These are phyloP conservation scores for Parsonsia alboflavescens DNA, from an alignment of 257 asterid genomes.

Conservation along the genomic window DNA sequence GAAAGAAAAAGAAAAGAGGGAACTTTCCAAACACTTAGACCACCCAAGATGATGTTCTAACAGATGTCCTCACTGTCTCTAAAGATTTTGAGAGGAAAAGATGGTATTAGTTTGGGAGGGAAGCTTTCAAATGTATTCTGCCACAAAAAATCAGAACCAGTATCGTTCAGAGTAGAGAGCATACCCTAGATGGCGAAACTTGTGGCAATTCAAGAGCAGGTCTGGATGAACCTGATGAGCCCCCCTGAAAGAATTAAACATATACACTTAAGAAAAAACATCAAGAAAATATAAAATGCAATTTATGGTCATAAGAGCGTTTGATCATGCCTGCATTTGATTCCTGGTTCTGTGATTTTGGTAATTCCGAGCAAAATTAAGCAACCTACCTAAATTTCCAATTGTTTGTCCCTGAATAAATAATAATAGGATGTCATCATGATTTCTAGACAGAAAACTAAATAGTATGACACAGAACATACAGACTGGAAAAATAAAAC, in stretches of 20 bases:
- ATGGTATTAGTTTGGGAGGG: neutral
- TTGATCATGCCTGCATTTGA: constrained; percentile 61
- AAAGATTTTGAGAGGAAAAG: neutral
- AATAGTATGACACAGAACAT: neutral
- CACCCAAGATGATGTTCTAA: neutral
- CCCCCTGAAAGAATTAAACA: constrained; percentile 40
- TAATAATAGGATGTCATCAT: constrained; percentile 11
- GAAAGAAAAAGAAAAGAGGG: neutral
- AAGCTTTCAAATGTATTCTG: constrained; percentile 4
- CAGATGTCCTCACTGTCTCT: neutral
- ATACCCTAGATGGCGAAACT: constrained; percentile 68
- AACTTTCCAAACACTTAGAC: neutral
- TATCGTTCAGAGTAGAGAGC: constrained; percentile 5
- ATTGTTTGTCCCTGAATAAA: constrained; percentile 46
- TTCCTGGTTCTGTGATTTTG: constrained; percentile 36
- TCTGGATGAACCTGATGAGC: constrained; percentile 41
- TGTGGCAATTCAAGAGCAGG: constrained; percentile 60
- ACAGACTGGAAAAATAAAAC: constrained; percentile 2
- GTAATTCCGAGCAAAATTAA: constrained; percentile 38
- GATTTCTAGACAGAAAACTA: constrained; percentile 9
- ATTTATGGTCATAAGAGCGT: constrained; percentile 14
- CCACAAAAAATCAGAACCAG: neutral
- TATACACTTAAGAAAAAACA: constrained; percentile 12
- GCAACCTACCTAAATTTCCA: constrained; percentile 56
- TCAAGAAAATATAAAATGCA: constrained; percentile 1